Base-by-base conservation (phyloP, 2,329 filamentous ascomycete species). In the Hortaea sp. region DNA sequence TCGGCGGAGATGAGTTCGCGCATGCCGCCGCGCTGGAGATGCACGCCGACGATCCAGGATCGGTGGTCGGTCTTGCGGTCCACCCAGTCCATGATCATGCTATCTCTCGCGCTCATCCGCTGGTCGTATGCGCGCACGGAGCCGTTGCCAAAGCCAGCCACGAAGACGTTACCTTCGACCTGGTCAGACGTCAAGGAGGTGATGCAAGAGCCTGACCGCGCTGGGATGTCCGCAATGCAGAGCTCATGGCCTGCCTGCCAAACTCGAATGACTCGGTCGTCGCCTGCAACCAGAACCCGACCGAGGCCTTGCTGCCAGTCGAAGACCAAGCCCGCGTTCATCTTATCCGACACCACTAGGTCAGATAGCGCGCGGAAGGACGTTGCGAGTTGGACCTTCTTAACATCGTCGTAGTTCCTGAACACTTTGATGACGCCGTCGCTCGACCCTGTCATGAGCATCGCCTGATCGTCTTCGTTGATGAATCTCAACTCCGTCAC, bases 301-400 rank as follows among this genome's bases (percentile, higher is more conserved):
- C 92, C 92, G 56, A 88, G 87, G n/a, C 94, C 89, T 68, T 98
- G 92, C 64, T 97, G 90, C 92, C 92, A 98, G 65, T 98, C 90
- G 63, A 97, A 94, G 28, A 97, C 90, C 68, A 98, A 84, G 20
- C 92, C 92, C 1, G 89, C 89, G 64, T 95, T 94, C 60, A 89
- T 84, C 32, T 57, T 57, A 59, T 90, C 95, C 64, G 87, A 94
- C 4, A 89, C 88, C 5, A 97, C 85, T 63, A 97, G 84, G 66
- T 98, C 88, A 9, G 88, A 94, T 49, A 98, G 69, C 4, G 92
- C 92, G 41, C 92, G 81, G 80, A 94, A 97, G 12, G 88, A 79
- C 0, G 90, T 88, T 3, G 94, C 88, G 29, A 98, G 77, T 67
- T 94, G 85, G 29, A 92, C 82, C 43, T 81, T 76, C 52, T 76